phyloP scores from a whole-genome alignment of 2,329 filamentous ascomycete genomes.

The Diaporthe sp. region DNA sequence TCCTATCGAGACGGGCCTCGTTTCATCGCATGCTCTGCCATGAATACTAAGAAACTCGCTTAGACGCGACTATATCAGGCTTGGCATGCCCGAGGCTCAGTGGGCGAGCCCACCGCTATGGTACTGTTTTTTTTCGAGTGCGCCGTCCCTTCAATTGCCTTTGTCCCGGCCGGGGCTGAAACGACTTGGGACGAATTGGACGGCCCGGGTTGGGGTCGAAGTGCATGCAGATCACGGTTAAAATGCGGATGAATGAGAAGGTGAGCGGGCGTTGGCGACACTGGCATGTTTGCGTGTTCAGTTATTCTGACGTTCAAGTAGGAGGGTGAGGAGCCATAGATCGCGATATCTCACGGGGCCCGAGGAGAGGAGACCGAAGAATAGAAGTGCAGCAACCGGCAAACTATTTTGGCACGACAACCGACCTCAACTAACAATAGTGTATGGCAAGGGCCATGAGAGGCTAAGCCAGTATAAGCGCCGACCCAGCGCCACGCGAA shows the following conservation, averaged over 20 bases:
- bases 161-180: constrained; percentile 35
- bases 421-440: neutral
- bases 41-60: constrained; percentile 23
- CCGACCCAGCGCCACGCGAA: constrained; percentile 30
- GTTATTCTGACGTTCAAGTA: neutral
- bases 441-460: neutral
- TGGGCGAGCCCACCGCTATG: constrained; percentile 20
- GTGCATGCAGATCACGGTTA: constrained; percentile 11
- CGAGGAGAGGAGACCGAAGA: neutral
- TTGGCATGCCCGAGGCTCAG: constrained; percentile 4
- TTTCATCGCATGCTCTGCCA: constrained; percentile 34
- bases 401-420: constrained; percentile 1
- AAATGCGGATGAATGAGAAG: constrained; percentile 4
- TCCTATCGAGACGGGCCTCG: constrained; percentile 31
- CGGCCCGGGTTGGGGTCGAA: neutral
- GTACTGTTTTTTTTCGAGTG: neutral
- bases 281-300: neutral
- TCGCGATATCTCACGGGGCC: neutral
- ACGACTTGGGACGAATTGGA: constrained; percentile 25
- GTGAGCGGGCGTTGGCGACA: neutral
- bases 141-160: neutral
- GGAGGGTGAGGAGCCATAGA: too few relatives aligned
- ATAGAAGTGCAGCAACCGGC: neutral
- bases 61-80: constrained; percentile 16
- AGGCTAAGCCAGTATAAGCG: constrained; percentile 22